Evolutionary conservation across 345 rosid genomes (phyloP).

Genomic region (Syzygium jambos): DNA sequence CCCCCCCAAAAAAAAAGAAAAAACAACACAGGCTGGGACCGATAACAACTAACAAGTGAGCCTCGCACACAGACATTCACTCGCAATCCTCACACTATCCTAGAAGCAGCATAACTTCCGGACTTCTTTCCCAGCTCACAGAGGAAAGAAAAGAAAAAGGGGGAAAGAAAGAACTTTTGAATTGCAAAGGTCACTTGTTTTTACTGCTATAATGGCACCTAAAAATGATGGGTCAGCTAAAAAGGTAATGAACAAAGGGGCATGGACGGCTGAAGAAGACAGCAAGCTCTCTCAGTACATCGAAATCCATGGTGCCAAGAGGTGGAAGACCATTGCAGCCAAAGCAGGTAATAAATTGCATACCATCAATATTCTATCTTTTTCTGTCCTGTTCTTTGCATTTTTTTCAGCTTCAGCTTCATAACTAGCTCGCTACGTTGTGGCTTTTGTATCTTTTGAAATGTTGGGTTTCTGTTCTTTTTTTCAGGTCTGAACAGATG

Average conservation of each 20-base stretch:
- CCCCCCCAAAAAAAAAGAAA: too few species aligned
- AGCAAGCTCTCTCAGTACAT: constrained; percentile 32
- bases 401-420: not conserved
- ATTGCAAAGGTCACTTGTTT: not conserved
- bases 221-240: constrained; percentile 7
- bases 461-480: not conserved
- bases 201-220: constrained; percentile 21
- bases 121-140: not conserved
- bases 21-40: not conserved
- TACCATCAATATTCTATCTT: not conserved
- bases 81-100: not conserved
- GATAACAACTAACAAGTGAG: not conserved
- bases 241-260: constrained; percentile 37
- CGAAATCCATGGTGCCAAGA: constrained; percentile 46
- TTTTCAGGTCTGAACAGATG: constrained; percentile 41
- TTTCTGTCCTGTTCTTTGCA: not conserved
- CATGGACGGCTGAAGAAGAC: constrained; percentile 63
- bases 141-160: not conserved
- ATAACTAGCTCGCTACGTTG: not conserved
- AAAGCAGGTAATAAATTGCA: constrained; percentile 34
- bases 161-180: not conserved
- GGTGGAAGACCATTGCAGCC: constrained; percentile 42
- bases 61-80: not conserved
- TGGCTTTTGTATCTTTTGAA: not conserved
- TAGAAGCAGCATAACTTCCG: not conserved